These are phyloP conservation scores for Fusarium torulosum DNA, from an alignment of 2,329 filamentous ascomycete genomes.

Conservation along the genomic window DNA sequence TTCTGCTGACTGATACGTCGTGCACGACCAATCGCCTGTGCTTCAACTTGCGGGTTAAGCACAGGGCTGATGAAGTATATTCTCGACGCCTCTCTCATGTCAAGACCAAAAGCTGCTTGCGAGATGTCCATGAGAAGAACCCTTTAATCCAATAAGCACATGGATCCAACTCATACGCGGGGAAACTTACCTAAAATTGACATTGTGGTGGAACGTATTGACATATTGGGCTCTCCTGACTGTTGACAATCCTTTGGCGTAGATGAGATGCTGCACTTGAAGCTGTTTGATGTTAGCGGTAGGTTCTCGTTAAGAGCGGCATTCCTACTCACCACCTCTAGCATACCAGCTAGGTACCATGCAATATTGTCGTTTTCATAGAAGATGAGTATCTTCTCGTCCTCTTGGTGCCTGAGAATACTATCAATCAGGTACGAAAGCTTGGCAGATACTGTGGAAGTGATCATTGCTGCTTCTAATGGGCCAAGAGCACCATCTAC, in stretches of 20 bases:
- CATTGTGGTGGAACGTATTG: conserved; percentile 78
- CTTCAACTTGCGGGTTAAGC: conserved; percentile 85
- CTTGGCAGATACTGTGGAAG: conserved; percentile 89
- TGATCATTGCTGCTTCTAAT: conserved; percentile 70
- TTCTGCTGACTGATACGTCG: conserved; percentile 87
- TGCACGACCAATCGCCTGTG: conserved; percentile 90
- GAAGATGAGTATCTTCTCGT: conserved; percentile 92
- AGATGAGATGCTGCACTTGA: conserved; percentile 73
- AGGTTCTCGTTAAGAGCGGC: not conserved
- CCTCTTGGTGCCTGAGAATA: conserved; percentile 73
- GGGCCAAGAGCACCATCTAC: conserved; percentile 54
- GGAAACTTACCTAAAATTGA: conserved; percentile 65
- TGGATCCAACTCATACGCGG: not conserved
- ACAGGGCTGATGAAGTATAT: conserved; percentile 93
- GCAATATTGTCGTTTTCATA: conserved; percentile 91
- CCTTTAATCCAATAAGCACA: conserved; percentile 52
- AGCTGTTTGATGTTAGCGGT: conserved; percentile 54
- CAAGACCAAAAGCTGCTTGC: conserved; percentile 88
- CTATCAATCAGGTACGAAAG: conserved; percentile 85
- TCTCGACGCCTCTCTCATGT: conserved; percentile 84
- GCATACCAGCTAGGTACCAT: conserved; percentile 84
- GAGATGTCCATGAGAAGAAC: conserved; percentile 93
- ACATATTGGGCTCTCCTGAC: conserved; percentile 79
- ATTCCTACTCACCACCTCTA: conserved; percentile 72
- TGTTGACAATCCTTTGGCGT: conserved; percentile 71